These are phyloP conservation scores for Henckelia pumila DNA, from an alignment of 257 asterid genomes.

Conservation along the genomic window DNA sequence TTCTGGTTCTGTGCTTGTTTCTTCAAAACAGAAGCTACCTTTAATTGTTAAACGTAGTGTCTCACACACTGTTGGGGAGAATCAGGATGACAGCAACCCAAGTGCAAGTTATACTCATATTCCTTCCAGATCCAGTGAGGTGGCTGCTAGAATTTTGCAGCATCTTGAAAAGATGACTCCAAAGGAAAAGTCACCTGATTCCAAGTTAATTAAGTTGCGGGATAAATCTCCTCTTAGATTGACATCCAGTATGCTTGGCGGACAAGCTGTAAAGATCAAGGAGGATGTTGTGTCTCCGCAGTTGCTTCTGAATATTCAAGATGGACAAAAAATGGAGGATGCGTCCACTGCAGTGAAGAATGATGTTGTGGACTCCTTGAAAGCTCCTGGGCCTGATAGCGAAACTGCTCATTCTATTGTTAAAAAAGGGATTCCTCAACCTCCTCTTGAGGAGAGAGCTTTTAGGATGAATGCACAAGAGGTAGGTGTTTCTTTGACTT, in stretches of 20 bases:
- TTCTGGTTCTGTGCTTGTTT: conserved; percentile 33
- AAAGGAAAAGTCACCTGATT: conserved; percentile 58
- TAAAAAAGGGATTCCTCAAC: conserved; percentile 39
- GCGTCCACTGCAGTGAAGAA: conserved; percentile 24
- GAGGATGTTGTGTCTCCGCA: conserved; percentile 55
- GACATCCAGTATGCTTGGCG: conserved; percentile 51
- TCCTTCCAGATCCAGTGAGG: conserved; percentile 66
- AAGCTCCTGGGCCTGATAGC: conserved; percentile 16
- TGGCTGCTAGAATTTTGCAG: conserved; percentile 80
- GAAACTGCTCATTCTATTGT: conserved; percentile 22
- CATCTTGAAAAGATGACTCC: conserved; percentile 76
- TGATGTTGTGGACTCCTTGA: conserved; percentile 30
- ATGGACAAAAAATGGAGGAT: conserved; percentile 40
- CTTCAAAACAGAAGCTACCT: conserved; percentile 37
- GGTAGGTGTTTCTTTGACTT: conserved; percentile 15
- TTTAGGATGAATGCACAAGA: conserved; percentile 39
- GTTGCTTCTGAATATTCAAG: conserved; percentile 36
- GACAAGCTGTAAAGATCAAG: conserved; percentile 56
- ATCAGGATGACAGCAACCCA: conserved; percentile 39
- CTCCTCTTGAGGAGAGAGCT: conserved; percentile 56
- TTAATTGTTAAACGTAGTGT: conserved; percentile 29
- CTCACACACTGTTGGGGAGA: conserved; percentile 39
- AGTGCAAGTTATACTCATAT: conserved; percentile 51
- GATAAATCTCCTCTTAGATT: conserved; percentile 49
- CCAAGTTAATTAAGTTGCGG: conserved; percentile 41